phyloP scores from a whole-genome alignment of 2,329 filamentous ascomycete genomes.

The Pseudogymnoascus sp. region DNA sequence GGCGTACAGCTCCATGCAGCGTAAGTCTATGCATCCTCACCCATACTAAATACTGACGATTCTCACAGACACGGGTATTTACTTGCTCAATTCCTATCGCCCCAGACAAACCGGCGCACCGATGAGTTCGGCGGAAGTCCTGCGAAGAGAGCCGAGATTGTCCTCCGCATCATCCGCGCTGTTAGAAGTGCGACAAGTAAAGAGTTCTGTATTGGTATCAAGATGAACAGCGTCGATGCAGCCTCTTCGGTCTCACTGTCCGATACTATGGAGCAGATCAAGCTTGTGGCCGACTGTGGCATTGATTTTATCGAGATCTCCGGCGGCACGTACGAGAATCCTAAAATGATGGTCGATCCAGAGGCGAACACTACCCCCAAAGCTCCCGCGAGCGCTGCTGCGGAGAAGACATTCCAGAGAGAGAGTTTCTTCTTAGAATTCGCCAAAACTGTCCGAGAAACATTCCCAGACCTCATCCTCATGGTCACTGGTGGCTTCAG shows the following conservation, averaged over 20 bases:
- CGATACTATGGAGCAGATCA: constrained; percentile 51
- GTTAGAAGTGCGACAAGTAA: constrained; percentile 35
- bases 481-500: constrained; percentile 59
- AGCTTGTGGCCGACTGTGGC: constrained; percentile 38
- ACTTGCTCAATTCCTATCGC: constrained; percentile 60
- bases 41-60: background rate
- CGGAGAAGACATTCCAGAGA: constrained; percentile 42
- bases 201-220: constrained; percentile 43
- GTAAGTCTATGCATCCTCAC: constrained; percentile 24
- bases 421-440: constrained; percentile 66
- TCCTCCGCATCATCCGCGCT: constrained; percentile 57
- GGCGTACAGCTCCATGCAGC: constrained; percentile 46
- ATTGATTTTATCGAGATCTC: constrained; percentile 63
- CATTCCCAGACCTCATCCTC: constrained; percentile 38
- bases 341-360: constrained; percentile 30
- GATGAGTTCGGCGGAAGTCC: constrained; percentile 62
- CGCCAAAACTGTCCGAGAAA: constrained; percentile 41
- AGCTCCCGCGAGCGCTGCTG: constrained; percentile 13
- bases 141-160: constrained; percentile 61
- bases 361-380: constrained; percentile 12
- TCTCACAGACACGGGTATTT: constrained; percentile 58
- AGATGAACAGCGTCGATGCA: constrained; percentile 51
- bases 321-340: constrained; percentile 52
- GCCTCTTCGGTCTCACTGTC: constrained; percentile 32
- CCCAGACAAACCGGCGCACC: constrained; percentile 57